phyloP scores from a whole-genome alignment of 306 rosid species.

The Malus asiatica region DNA sequence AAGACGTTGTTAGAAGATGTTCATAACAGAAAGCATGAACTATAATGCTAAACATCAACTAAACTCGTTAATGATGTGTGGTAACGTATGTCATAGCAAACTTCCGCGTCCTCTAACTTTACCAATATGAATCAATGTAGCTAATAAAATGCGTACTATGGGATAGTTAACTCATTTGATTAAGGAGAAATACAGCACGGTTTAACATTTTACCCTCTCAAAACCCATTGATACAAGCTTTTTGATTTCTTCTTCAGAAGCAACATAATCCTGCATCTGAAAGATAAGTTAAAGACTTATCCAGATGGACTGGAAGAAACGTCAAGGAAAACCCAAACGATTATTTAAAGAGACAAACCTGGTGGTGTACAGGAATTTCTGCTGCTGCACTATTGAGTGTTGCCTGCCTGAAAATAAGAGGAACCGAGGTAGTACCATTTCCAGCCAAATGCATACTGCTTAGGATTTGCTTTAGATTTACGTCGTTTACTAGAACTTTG shows the following conservation, averaged over 20 bases:
- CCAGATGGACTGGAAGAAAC: slow-evolving; percentile 16
- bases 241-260: slow-evolving; percentile 66
- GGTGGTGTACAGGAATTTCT: slow-evolving; percentile 44
- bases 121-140: not conserved
- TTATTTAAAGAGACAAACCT: slow-evolving; percentile 39
- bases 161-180: not conserved
- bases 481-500: too few relatives aligned
- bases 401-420: slow-evolving; percentile 40
- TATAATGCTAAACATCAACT: not conserved
- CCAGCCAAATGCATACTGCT: slow-evolving; percentile 6
- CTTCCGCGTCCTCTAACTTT: not conserved
- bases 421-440: slow-evolving; percentile 4
- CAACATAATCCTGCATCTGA: slow-evolving; percentile 51
- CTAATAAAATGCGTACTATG: not conserved
- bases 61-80: not conserved
- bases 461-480: not conserved
- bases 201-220: slow-evolving; percentile 58
- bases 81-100: not conserved
- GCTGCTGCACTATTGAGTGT: slow-evolving; percentile 31
- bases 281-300: slow-evolving; percentile 15
- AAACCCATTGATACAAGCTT: slow-evolving; percentile 91
- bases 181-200: slow-evolving; percentile 3
- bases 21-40: not conserved
- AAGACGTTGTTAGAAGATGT: not conserved
- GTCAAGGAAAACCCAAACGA: not conserved